These are phyloP conservation scores for Ormosia emarginata DNA, from an alignment of 306 rosid genomes.

Conservation along the genomic window DNA sequence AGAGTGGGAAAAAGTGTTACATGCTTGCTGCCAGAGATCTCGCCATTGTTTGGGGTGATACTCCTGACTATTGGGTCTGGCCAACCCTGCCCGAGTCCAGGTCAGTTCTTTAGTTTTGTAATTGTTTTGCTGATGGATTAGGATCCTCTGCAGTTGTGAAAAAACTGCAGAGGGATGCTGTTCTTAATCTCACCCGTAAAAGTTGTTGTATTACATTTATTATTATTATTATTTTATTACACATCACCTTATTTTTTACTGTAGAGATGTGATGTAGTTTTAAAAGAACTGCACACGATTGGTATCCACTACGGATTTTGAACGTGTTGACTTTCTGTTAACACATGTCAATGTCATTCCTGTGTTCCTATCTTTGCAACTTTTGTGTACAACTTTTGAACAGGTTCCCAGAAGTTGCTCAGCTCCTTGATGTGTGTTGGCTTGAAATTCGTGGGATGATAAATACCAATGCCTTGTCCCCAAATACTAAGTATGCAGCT, in stretches of 20 bases:
- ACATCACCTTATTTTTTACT: too few species aligned
- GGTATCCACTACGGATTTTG: neutral
- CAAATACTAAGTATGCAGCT: slow-evolving; percentile 48
- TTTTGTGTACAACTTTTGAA: neutral
- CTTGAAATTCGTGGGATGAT: slow-evolving; percentile 60
- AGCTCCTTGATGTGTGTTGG: slow-evolving; percentile 57
- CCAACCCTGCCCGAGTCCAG: slow-evolving; percentile 32
- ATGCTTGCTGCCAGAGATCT: slow-evolving; percentile 47
- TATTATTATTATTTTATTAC: too few species aligned
- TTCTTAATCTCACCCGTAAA: too few species aligned
- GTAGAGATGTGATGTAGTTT: too few species aligned
- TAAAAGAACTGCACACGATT: too few species aligned
- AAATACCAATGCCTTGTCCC: slow-evolving; percentile 38
- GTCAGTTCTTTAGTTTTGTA: neutral
- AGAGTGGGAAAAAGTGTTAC: slow-evolving; percentile 42
- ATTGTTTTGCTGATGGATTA: too few species aligned
- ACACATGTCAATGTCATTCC: neutral
- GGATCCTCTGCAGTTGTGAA: too few species aligned
- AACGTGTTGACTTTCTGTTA: neutral
- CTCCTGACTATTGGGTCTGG: slow-evolving; percentile 50
- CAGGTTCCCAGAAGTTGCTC: slow-evolving; percentile 65
- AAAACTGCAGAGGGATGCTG: too few species aligned
- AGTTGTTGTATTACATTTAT: too few species aligned
- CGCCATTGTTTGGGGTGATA: slow-evolving; percentile 24
- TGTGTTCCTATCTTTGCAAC: neutral